Base-by-base conservation (phyloP, 2,329 filamentous ascomycete genomes). In the Coniella vitis region DNA sequence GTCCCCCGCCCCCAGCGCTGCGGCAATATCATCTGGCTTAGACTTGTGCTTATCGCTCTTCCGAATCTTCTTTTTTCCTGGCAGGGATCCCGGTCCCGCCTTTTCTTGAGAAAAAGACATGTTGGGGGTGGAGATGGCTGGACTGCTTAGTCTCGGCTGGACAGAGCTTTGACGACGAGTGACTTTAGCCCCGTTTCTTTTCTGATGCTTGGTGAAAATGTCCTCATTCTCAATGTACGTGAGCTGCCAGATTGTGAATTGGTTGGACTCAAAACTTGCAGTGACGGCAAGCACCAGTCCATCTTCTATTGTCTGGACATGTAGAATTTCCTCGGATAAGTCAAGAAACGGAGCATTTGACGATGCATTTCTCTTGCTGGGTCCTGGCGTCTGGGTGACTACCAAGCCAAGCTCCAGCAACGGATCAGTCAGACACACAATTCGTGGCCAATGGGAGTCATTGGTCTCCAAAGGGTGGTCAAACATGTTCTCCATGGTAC, bases 381-480 rank as follows among this genome's bases (percentile, higher is more conserved):
- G 58, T 36, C 68, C 67, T 16, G 78, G 73, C 2, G 75, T 67
- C 42, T 76, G 71, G 4, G 79, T 78, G 14, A 93, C 86, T 16
- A 96, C 81, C 38, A 95, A 70, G 1, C 90, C 91, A 59, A 96
- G 75, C 57, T 96, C 90, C 3, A 87, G 78, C 49, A 96, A 71
- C 2, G 91, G 91, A 60, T 95, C 88, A 3, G 86, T 90, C 41
- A 98, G 73, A 21, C 86, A 88, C 56, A 94, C 90, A 0, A 96
- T 70, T 25, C 88, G 76, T 1, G 87, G 86, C 70, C 86, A 81
- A 44, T 82, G 80, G 2, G 77, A 75, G 55, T 78, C 76, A 22
- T 67, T 70, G 35, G 72, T 71, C 36, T 77, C 70, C 46, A 75
- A 58, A 3, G 76, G 73, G 2, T 71, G 63, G 25, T 83, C 76